Evolutionary conservation across 1,284 basidiomycete species (phyloP), one percentile per base, ranked within the genome.

Genomic region (Heliocybe sulcata): DNA sequence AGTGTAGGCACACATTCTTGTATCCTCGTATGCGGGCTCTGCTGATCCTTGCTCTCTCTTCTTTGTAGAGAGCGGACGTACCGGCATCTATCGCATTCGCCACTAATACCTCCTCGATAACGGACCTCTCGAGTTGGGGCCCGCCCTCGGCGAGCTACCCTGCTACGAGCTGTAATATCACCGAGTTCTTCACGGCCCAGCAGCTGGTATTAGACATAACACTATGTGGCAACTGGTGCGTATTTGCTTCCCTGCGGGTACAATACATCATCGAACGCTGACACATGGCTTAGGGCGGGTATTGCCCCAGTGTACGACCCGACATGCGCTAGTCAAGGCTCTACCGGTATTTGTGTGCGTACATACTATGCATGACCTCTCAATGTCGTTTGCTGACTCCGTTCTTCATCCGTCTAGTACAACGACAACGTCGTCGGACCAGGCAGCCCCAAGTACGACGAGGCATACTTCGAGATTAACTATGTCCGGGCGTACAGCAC

Each of bases 101-200:
- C 14, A 69, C 65, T 2, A 71, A 72, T 1, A 73, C 72, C 1
- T 71, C 74, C 14, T 65, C 70, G 26, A 73, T 87, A 56, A 38
- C 38, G 9, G 75, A 85, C 61, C 71, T 76, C 4, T 69, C 76
- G 0, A 58, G 68, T 0, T 80, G 82, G 67, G 85, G 82, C 20
- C 69, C 67, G 1, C 83, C 85, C 0, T 72, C 76, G 11, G 83
- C 83, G 0, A 68, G 72, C 29, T 86, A 76, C 61, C 71, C 71
- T 2, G 69, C 71, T 12, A 60, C 67, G 1, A 62, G 69, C 0
- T 81, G 79, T 61, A 73, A 78, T 58, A 69, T 79, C 49, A 66
- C 74, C 8, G 60, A 73, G 35, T 79, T 68, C 64, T 86, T 85
- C 63, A 33, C 23, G 2, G 26, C 63, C 9, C 65, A 71, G 61